Evolutionary conservation across 768 basidiomycete species (phyloP).

Genomic region (Termitomyces sp.): DNA sequence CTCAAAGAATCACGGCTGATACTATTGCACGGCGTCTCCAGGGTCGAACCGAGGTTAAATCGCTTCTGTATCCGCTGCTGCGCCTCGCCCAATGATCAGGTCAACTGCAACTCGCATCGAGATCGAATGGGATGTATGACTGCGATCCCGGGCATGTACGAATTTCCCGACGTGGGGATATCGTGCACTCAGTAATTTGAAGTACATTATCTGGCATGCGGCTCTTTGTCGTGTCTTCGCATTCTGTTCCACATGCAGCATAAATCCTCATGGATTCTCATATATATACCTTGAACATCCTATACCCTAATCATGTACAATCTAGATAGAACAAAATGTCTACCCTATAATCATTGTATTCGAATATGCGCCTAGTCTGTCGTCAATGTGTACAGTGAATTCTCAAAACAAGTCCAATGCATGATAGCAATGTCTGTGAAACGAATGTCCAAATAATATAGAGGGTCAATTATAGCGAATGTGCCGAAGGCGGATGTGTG

Average conservation of each 20-base stretch:
- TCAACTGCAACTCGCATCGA: constrained; percentile 48
- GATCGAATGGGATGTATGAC: constrained; percentile 38
- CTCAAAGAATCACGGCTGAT: not conserved
- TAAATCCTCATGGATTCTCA: not conserved
- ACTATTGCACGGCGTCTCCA: constrained; percentile 10
- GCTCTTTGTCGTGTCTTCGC: not conserved
- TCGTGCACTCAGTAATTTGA: constrained; percentile 7
- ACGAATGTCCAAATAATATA: not conserved
- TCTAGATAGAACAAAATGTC: constrained; percentile 6
- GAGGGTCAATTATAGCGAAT: not conserved
- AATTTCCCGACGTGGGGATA: constrained; percentile 28
- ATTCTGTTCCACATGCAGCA: not conserved
- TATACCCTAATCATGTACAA: constrained; percentile 10
- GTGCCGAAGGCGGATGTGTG: not conserved
- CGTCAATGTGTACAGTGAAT: not conserved
- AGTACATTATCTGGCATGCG: not conserved
- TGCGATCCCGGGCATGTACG: constrained; percentile 43
- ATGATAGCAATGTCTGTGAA: not conserved
- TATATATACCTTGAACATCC: constrained; percentile 1
- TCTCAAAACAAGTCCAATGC: not conserved
- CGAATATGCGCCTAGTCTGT: not conserved
- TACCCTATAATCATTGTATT: not conserved
- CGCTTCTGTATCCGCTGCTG: constrained; percentile 52
- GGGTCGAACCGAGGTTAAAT: constrained; percentile 41
- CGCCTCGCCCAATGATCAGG: constrained; percentile 33